These are phyloP conservation scores for Aspergillus tamarii DNA, from an alignment of 2,329 filamentous ascomycete species.

Conservation along the genomic window DNA sequence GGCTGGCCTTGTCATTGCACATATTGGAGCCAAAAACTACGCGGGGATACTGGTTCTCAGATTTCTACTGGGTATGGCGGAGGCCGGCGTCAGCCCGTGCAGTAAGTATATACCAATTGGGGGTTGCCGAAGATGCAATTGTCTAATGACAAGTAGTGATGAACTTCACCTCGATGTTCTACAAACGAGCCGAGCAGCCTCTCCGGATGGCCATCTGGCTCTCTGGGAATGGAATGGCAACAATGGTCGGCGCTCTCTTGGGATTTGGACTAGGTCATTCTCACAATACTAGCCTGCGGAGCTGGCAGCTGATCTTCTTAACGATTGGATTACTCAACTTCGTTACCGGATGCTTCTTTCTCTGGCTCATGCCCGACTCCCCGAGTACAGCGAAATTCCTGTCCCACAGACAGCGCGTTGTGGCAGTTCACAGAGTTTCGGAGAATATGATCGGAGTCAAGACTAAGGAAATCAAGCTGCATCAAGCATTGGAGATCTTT, in stretches of 20 bases:
- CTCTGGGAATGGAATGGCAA: conserved; percentile 41
- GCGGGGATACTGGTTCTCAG: conserved; percentile 50
- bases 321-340: conserved; percentile 50
- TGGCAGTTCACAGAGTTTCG: conserved; percentile 46
- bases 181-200: conserved; percentile 42
- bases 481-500: conserved; percentile 44
- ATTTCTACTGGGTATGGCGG: conserved; percentile 50
- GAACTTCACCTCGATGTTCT: conserved; percentile 43
- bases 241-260: conserved; percentile 42
- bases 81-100: conserved; percentile 39
- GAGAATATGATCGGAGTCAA: conserved; percentile 49
- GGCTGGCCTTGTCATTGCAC: conserved; percentile 44
- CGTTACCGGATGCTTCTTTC: conserved; percentile 41
- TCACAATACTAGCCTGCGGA: conserved; percentile 29
- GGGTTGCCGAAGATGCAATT: not conserved
- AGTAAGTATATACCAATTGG: conserved; percentile 21
- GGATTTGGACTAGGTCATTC: conserved; percentile 41
- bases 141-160: conserved; percentile 28
- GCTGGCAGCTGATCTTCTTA: conserved; percentile 47
- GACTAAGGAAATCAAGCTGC: conserved; percentile 37
- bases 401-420: conserved; percentile 41
- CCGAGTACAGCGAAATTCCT: conserved; percentile 44
- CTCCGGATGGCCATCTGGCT: conserved; percentile 41
- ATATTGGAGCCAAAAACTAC: conserved; percentile 44
- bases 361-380: conserved; percentile 42